Evolutionary conservation across 495 filamentous ascomycete species (phyloP), one percentile per base, ranked within the genome.

Genomic region (Trichocladium antarcticum): DNA sequence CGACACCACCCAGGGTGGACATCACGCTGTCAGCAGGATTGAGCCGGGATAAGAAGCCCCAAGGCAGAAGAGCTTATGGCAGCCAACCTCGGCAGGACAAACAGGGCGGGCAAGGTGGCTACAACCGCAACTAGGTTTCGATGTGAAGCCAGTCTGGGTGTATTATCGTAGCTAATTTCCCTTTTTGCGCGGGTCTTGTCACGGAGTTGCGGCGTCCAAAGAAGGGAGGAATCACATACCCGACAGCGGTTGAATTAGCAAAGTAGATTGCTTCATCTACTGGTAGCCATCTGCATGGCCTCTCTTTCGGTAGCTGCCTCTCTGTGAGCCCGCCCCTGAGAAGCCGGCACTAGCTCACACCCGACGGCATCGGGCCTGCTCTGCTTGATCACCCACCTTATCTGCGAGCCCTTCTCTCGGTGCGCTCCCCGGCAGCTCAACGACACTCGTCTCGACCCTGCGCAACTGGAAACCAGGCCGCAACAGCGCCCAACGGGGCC

Each of bases 1-100:
- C 75, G 5, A 78, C 83, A 0, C 90, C 92, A n/a, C 92, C 92
- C 9, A 76, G 87, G 38, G 84, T 98, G 24, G 92, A 98, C 64
- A 83, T 97, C 57, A 80, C 79, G 28, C 68, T 98, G 24, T 88
- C 89, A 0, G 80, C 89, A 6, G 89, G 90, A 55, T 80, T 97
- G 81, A 78, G 78, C 49, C 71, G 85, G 50, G 87, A 94, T 59
- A 96, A 93, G 80, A 92, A 89, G 71, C 66, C 73, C 29, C 74
- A 76, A 55, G 80, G 79, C 9, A 74, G 89, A 57, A 80, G 90
- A 57, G 74, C 77, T 6, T 97, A 97, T 67, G 90, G 92, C 20
- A 77, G 74, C 50, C 75, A 79, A 59, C 75, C 75, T 22, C 53
- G 57, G 17, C 71, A 74, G 55, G 55, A 43, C 19, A 32, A 11